These are phyloP conservation scores for Solanum ahanhuiri DNA, from an alignment of 257 asterid species.

Conservation along the genomic window DNA sequence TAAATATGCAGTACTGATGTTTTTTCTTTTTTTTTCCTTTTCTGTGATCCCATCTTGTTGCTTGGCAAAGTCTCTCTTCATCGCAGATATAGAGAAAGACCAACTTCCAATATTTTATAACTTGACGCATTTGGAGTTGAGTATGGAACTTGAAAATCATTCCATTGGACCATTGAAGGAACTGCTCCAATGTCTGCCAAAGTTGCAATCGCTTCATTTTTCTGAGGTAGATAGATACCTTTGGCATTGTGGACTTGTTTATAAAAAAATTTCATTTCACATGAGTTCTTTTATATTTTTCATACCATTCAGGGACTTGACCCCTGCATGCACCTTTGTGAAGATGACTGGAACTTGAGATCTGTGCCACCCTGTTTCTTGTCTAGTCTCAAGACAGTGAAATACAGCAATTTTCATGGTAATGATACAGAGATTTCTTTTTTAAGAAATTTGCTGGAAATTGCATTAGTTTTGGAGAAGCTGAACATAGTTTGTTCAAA, in stretches of 20 bases:
- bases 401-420: conserved; percentile 26
- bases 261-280: neutral
- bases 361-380: conserved; percentile 15
- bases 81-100: conserved; percentile 10
- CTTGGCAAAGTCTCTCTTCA: conserved; percentile 25
- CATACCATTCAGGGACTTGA: conserved; percentile 25
- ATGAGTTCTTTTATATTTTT: neutral
- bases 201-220: conserved; percentile 26
- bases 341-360: conserved; percentile 16
- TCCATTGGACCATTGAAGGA: conserved; percentile 14
- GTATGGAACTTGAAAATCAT: conserved; percentile 16
- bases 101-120: conserved; percentile 21
- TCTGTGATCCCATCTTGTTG: neutral
- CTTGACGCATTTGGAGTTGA: conserved; percentile 35
- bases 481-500: conserved; percentile 23
- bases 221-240: conserved; percentile 20
- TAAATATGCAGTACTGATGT: neutral
- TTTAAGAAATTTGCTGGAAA: conserved; percentile 22
- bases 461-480: conserved; percentile 25
- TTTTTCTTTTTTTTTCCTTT: neutral
- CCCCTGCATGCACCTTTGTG: neutral
- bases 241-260: neutral
- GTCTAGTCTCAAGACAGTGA: conserved; percentile 28
- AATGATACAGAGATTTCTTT: conserved; percentile 25
- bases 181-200: conserved; percentile 31